Conservation (phyloP, 176 grass and related monocot genomes). For the Oryza meyeriana region DNA sequence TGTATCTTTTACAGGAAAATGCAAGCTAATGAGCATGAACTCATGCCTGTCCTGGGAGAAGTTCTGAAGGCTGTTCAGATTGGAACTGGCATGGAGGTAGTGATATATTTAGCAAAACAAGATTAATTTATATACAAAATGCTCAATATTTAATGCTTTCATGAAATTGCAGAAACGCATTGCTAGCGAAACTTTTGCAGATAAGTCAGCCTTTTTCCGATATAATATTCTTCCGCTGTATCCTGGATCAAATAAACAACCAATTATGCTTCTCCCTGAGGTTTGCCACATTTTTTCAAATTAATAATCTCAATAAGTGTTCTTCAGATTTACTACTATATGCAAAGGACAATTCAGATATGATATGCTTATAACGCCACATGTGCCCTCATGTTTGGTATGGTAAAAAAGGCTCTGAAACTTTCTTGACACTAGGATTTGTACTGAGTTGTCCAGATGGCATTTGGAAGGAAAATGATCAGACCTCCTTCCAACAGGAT, state of each 20-base stretch:
- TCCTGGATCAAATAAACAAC: slow-evolving; percentile 52
- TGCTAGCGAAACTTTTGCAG: slow-evolving; percentile 54
- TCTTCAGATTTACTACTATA: background rate
- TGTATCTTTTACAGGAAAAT: slow-evolving; percentile 62
- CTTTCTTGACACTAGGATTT: background rate
- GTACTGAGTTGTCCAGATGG: background rate
- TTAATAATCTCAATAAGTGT: slow-evolving; percentile 18
- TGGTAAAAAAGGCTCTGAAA: background rate
- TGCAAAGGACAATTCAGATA: background rate
- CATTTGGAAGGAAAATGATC: slow-evolving; percentile 4
- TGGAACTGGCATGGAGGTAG: slow-evolving; percentile 62
- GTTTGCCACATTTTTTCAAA: slow-evolving; percentile 36
- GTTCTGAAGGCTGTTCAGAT: slow-evolving; percentile 66
- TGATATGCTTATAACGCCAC: background rate
- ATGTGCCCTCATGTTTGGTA: slow-evolving; percentile 10
- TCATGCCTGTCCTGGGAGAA: slow-evolving; percentile 57
- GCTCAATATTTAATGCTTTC: slow-evolving; percentile 19
- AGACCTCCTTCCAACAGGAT: background rate
- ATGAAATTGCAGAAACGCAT: slow-evolving; percentile 44
- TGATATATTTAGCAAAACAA: slow-evolving; percentile 12
- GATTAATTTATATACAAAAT: slow-evolving; percentile 11
- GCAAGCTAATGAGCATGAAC: slow-evolving; percentile 45
- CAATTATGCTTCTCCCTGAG: slow-evolving; percentile 92
- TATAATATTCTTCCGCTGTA: slow-evolving; percentile 95
- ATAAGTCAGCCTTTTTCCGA: slow-evolving; percentile 53